Percentiles rank a stretch among this genome's conserved stretches.
Conservation (phyloP, 163 green algal genomes). For the Botryococcus braunii region DNA sequence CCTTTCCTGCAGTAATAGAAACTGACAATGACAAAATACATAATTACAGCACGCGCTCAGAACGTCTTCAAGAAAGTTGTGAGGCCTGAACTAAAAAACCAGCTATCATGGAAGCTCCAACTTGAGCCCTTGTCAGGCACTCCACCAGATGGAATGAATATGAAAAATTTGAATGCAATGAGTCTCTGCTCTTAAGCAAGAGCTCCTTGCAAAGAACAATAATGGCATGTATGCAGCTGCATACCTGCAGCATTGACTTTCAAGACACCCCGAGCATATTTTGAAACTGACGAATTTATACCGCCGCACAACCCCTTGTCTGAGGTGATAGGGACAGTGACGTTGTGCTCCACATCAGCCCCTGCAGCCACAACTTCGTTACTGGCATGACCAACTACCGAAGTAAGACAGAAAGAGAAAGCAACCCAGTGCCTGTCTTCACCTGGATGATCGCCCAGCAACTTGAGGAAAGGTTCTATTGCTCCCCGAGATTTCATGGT, state of each 20-base stretch:
- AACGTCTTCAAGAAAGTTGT: too few relatives aligned
- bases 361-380: conserved; percentile 36
- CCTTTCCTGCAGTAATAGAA: too few relatives aligned
- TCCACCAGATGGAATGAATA: too few relatives aligned
- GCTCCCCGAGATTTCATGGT: conserved; percentile 81
- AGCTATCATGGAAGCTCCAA: too few relatives aligned
- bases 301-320: conserved; percentile 96
- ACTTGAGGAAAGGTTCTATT: conserved; percentile 65
- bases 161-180: too few relatives aligned
- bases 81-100: too few relatives aligned
- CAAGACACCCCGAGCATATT: conserved; percentile 48
- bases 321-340: conserved; percentile 81
- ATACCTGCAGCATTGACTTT: conserved; percentile 13
- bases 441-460: conserved; percentile 92
- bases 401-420: not conserved
- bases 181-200: too few relatives aligned
- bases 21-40: too few relatives aligned
- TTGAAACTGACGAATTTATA: conserved; percentile 93
- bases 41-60: too few relatives aligned
- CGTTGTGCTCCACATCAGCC: conserved; percentile 57
- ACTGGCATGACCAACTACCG: not conserved
- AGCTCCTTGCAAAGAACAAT: too few relatives aligned
- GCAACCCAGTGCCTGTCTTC: too few relatives aligned
- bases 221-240: not conserved
- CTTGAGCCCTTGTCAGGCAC: too few relatives aligned